Evolutionary conservation across 2,329 filamentous ascomycete species (phyloP).

Genomic region (Aulographum hederae): DNA sequence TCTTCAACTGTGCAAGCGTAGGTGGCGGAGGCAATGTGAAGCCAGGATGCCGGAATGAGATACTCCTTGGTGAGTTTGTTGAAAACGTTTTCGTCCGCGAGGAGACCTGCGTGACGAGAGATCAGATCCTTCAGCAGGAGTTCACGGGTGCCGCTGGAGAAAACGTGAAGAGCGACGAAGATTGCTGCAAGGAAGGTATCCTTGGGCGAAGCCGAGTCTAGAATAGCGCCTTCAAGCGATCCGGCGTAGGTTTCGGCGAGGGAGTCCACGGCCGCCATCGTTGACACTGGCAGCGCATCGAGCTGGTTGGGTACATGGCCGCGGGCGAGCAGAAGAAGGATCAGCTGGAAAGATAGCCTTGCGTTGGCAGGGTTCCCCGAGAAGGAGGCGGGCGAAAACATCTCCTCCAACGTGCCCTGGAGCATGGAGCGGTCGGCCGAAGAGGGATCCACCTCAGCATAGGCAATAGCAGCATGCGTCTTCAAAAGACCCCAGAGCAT

Average conservation of each 20-base stretch:
- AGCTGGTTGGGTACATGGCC: too few relatives aligned
- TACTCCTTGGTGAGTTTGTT: slow-evolving; percentile 38
- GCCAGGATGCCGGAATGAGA: slow-evolving; percentile 59
- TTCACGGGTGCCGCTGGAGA: too few relatives aligned
- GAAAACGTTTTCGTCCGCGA: slow-evolving; percentile 16
- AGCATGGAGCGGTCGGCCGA: slow-evolving; percentile 11
- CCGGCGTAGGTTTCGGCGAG: too few relatives aligned
- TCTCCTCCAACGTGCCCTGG: slow-evolving; percentile 38
- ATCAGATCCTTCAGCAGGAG: too few relatives aligned
- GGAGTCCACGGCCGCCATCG: too few relatives aligned
- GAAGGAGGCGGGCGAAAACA: slow-evolving; percentile 59
- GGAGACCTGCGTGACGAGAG: not conserved
- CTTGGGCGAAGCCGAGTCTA: too few relatives aligned
- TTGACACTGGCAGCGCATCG: too few relatives aligned
- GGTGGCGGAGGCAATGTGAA: slow-evolving; percentile 74
- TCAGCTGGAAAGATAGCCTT: slow-evolving; percentile 71
- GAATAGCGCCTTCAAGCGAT: too few relatives aligned
- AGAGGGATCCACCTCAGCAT: not conserved
- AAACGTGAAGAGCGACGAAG: too few relatives aligned
- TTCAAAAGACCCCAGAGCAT: slow-evolving; percentile 76
- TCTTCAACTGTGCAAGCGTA: slow-evolving; percentile 58
- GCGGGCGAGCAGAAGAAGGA: slow-evolving; percentile 33
- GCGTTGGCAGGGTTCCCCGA: slow-evolving; percentile 58
- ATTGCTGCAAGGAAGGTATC: too few relatives aligned
- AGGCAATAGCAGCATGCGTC: slow-evolving; percentile 51